Evolutionary conservation across 768 basidiomycete genomes (phyloP).

Genomic region (Amanita subjunquillea): DNA sequence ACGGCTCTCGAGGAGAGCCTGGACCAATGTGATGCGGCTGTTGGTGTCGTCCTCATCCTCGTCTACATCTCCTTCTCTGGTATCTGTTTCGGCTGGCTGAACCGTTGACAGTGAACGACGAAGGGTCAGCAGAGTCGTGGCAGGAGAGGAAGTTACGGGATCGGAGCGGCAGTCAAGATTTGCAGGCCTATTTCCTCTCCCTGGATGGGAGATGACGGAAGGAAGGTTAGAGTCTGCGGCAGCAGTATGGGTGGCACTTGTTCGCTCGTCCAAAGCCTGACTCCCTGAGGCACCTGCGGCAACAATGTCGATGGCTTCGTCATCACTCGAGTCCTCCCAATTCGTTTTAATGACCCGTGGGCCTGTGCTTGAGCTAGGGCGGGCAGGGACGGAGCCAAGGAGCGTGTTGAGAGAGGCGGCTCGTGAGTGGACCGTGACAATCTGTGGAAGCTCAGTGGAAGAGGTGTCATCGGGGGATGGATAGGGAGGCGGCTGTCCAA

Average conservation of each 20-base stretch:
- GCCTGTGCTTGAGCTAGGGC: slow-evolving; percentile 15
- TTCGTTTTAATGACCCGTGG: slow-evolving; percentile 44
- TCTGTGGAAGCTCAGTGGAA: not conserved
- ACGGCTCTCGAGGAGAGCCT: slow-evolving; percentile 72
- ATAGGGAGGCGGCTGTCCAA: slow-evolving; percentile 66
- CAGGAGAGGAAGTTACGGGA: slow-evolving; percentile 37
- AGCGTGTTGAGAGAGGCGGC: slow-evolving; percentile 52
- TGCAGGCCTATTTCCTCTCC: slow-evolving; percentile 49
- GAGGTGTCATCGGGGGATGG: slow-evolving; percentile 9
- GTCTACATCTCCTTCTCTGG: slow-evolving; percentile 31
- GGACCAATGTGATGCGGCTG: slow-evolving; percentile 61
- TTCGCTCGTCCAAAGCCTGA: slow-evolving; percentile 75
- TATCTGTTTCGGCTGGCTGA: slow-evolving; percentile 5
- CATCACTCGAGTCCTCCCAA: slow-evolving; percentile 78
- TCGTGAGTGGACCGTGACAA: slow-evolving; percentile 31
- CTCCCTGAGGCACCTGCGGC: slow-evolving; percentile 77
- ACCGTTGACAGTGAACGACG: slow-evolving; percentile 48
- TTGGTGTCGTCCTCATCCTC: slow-evolving; percentile 54
- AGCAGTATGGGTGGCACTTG: slow-evolving; percentile 43
- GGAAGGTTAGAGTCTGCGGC: slow-evolving; percentile 20
- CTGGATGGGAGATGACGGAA: slow-evolving; percentile 14
- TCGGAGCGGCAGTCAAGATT: slow-evolving; percentile 49
- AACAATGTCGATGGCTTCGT: slow-evolving; percentile 77
- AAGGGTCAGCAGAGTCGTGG: slow-evolving; percentile 53
- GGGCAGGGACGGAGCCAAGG: slow-evolving; percentile 20